Evolutionary conservation across 2,329 filamentous ascomycete genomes (phyloP), one percentile per base, ranked within the genome.

Genomic region (Didymella pomorum): DNA sequence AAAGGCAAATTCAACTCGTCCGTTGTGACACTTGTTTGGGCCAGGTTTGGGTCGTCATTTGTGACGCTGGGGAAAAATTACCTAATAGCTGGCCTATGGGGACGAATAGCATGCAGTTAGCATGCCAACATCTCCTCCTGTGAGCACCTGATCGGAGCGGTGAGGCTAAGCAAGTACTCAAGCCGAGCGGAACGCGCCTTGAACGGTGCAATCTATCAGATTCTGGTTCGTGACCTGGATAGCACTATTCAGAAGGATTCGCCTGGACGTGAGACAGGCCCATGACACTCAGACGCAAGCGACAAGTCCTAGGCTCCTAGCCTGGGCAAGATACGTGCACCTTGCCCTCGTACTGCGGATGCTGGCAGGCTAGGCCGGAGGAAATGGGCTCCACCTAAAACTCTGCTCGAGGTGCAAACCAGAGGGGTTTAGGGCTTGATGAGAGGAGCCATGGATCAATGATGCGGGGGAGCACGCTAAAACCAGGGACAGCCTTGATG

Each of bases 61-160:
- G 67, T 62, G 63, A 64, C 64, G 60, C 63, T 66, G 69, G 66
- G 62, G 63, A 62, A 64, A 52, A 69, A 70, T 76, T 76, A 76
- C 69, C 65, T 76, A 76, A 76, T 76, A 70, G 71, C 64, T 60
- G 70, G 58, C 46, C 43, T 35, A 50, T 51, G 51, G 60, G 64
- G 60, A 69, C 72, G 69, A 75, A 75, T 75, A 65, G 71, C 60
- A 69, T 66, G 66, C 68, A 62, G 64, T 67, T 70, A 68, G 68
- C 65, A 71, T 61, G 65, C 63, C 66, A 66, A 56, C 62, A 52
- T 59, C 14, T 59, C 44, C 56, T 58, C 45, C 52, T 44, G 33
- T 65, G 62, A 67, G 62, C 67, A 69, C 64, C 63, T 68, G 66
- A 67, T 64, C 62, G 54, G 52, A 59, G 51, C 62, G 57, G 47